Percentiles rank a stretch among this genome's conserved stretches.
These are phyloP conservation scores for Scutellaria galericulata DNA, from an alignment of 257 asterid species.

Conservation along the genomic window DNA sequence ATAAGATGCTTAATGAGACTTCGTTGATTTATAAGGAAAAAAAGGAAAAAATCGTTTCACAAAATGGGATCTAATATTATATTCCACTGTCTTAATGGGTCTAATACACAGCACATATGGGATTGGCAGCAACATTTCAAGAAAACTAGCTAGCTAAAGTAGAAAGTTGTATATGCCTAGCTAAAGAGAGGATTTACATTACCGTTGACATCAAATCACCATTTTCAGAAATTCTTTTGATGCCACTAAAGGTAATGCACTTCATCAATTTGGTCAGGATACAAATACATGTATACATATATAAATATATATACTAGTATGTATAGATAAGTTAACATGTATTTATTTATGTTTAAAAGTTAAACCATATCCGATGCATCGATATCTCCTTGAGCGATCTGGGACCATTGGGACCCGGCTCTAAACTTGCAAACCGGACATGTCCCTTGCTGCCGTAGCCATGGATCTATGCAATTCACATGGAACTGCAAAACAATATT, in stretches of 20 bases:
- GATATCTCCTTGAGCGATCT: slow-evolving; percentile 52
- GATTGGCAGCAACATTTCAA: not conserved
- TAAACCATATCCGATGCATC: slow-evolving; percentile 69
- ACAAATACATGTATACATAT: slow-evolving; percentile 4
- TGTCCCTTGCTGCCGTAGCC: slow-evolving; percentile 98
- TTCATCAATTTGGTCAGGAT: slow-evolving; percentile 11
- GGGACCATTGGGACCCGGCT: slow-evolving; percentile 77
- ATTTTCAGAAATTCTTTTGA: slow-evolving; percentile 17
- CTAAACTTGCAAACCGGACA: slow-evolving; percentile 96
- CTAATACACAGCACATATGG: not conserved
- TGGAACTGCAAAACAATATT: slow-evolving; percentile 68
- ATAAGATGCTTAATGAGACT: too few species aligned
- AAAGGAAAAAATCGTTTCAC: not conserved
- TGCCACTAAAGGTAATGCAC: slow-evolving; percentile 27
- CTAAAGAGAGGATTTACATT: slow-evolving; percentile 27
- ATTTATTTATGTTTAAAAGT: slow-evolving; percentile 21
- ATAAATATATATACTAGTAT: slow-evolving; percentile 6
- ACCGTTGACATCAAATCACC: slow-evolving; percentile 16
- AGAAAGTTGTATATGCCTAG: not conserved
- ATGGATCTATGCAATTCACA: slow-evolving; percentile 93
- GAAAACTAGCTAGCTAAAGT: not conserved
- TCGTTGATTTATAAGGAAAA: too few species aligned
- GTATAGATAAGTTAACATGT: slow-evolving; percentile 28
- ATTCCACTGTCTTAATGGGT: not conserved
- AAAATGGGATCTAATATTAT: not conserved